These are phyloP conservation scores for Aspergillus cristatus DNA, from an alignment of 495 filamentous ascomycete genomes.

Conservation along the genomic window DNA sequence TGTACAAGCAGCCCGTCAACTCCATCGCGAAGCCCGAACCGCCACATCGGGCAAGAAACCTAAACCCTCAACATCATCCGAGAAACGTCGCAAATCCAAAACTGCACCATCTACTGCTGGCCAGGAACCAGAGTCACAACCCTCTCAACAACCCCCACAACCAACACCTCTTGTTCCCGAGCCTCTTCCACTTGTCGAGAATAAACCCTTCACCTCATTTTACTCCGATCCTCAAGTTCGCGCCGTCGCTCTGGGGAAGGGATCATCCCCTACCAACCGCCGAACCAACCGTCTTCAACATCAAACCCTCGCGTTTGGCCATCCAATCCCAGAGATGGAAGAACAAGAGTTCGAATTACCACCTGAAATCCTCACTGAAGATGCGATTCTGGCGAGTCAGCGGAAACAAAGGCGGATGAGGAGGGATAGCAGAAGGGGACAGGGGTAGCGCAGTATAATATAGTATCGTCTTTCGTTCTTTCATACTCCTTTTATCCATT, in stretches of 20 bases:
- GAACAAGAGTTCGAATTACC: slow-evolving; percentile 69
- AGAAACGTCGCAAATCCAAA: slow-evolving; percentile 11
- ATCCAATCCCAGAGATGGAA: slow-evolving; percentile 62
- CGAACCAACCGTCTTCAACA: slow-evolving; percentile 41
- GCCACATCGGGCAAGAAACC: slow-evolving; percentile 25
- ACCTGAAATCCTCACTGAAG: slow-evolving; percentile 55
- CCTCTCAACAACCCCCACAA: slow-evolving; percentile 1
- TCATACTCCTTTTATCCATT: background rate
- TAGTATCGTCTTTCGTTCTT: background rate
- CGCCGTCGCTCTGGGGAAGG: slow-evolving; percentile 49
- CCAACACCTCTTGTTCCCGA: slow-evolving; percentile 4
- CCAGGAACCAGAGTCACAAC: slow-evolving; percentile 23
- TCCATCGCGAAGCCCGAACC: slow-evolving; percentile 58
- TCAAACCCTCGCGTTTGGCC: slow-evolving; percentile 59
- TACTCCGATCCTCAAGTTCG: slow-evolving; percentile 69
- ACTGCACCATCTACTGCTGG: slow-evolving; percentile 4
- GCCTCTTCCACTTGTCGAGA: slow-evolving; percentile 19
- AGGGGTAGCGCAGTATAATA: background rate
- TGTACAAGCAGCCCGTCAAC: slow-evolving; percentile 59
- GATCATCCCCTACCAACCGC: slow-evolving; percentile 28
- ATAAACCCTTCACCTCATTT: slow-evolving; percentile 75
- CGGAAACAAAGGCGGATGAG: slow-evolving; percentile 46
- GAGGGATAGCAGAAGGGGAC: slow-evolving; percentile 22
- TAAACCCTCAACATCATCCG: slow-evolving; percentile 13
- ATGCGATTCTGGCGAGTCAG: slow-evolving; percentile 55